Base-by-base conservation (phyloP, 352 stramenopile genomes). In the Phytophthora rubi region DNA sequence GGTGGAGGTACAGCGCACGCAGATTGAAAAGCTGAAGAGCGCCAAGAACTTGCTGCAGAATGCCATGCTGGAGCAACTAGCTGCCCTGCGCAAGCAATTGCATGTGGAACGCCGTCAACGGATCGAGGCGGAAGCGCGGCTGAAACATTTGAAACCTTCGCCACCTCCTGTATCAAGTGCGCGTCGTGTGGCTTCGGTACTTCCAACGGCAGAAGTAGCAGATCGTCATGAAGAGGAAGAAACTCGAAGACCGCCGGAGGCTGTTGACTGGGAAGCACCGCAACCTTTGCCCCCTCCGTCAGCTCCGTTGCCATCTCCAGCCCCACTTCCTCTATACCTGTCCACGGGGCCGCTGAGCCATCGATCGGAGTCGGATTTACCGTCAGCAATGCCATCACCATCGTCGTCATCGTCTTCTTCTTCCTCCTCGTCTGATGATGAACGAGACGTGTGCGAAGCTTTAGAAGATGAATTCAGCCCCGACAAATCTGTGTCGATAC, bases 21-120 rank as follows among this genome's bases (percentile, higher is more conserved):
- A 94, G 33, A 75, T 95, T 9, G 84, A 92, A 42, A 87, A 93
- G 61, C 76, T 96, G 23, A 92, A 92, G 59, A 79, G 76, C 28
- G 80, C 88, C 33, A 96, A 96, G 62, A 88, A 78, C 9, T 53
- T 93, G 63, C 48, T 94, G 23, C 86, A 96, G 47, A 93, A 91
- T 42, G 86, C 87, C 33, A 94, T 95, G 86, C 73, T 96, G 12
- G 87, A 94, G 59, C 88, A 96, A 52, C 73, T 96, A 15, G 75
- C 89, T 8, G 83, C 82, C 0, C 58, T 95, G 8, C 81, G 89
- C 6, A 95, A 92, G 73, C 87, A 96, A 47, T 64, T 94, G 53
- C 86, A 94, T 28, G 55, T 87, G 1, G 87, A 96, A 51, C 75
- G 85, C 7, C 71, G 89, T 7, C 82, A 90, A 45, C 77, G 87